Evolutionary conservation across 2,329 filamentous ascomycete genomes (phyloP).

Genomic region (Botrytis sinoallii): DNA sequence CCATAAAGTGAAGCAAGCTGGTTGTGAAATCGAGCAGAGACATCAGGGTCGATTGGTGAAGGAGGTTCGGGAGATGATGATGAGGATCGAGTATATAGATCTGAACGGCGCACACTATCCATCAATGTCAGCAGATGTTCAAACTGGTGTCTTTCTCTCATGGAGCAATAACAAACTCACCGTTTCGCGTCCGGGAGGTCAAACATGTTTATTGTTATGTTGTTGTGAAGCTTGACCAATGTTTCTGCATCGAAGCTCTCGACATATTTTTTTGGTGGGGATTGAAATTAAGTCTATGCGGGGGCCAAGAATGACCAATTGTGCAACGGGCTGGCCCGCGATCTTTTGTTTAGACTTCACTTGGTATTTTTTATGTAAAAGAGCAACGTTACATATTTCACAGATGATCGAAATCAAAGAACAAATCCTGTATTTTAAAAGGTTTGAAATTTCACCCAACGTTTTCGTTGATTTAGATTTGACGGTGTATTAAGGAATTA

Average conservation of each 20-base stretch:
- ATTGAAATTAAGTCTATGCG: constrained; percentile 1
- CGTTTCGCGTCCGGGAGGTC: constrained; percentile 52
- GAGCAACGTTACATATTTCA: neutral
- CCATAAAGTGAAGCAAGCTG: constrained; percentile 33
- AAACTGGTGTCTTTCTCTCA: neutral
- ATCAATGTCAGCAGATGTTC: constrained; percentile 16
- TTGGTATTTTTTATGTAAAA: neutral
- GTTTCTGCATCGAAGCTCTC: neutral
- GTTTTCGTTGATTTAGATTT: neutral
- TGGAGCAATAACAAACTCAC: constrained; percentile 37
- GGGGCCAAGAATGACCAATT: constrained; percentile 10
- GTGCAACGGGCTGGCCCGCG: constrained; percentile 15
- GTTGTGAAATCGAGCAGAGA: constrained; percentile 23
- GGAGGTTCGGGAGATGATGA: constrained; percentile 25
- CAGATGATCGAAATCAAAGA: neutral
- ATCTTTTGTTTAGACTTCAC: neutral
- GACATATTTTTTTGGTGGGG: constrained; percentile 15
- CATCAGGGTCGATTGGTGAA: constrained; percentile 30
- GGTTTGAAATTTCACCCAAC: neutral
- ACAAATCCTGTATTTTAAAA: neutral
- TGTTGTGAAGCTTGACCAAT: neutral
- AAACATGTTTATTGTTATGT: constrained; percentile 43
- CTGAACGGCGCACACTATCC: constrained; percentile 52
- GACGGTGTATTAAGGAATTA: neutral
- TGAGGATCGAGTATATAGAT: constrained; percentile 43